These are phyloP conservation scores for Coemansia sp. DNA, from an alignment of 192 early-diverging fungal species.

Conservation along the genomic window DNA sequence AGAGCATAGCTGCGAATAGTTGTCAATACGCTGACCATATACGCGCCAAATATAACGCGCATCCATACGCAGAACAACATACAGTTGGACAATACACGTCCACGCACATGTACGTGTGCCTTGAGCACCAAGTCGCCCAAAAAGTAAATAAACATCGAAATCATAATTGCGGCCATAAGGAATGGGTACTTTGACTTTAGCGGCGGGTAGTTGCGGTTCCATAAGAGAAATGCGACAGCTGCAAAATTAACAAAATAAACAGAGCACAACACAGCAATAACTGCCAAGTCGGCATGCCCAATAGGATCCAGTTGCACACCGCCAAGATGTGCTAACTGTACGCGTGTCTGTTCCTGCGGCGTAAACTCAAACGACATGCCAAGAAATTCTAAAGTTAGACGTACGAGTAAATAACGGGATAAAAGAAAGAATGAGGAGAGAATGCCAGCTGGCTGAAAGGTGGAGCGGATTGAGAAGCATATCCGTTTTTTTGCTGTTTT, in stretches of 20 bases:
- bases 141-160: conserved; percentile 46
- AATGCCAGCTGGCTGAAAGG: no score
- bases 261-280: conserved; percentile 22
- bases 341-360: conserved; percentile 17
- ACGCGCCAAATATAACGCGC: conserved; percentile 34
- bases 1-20: conserved; percentile 46
- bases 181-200: conserved; percentile 54
- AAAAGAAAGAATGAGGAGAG: no score
- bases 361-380: conserved; percentile 42
- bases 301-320: conserved; percentile 42
- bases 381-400: no score
- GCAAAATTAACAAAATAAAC: conserved; percentile 36
- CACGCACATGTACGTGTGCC: conserved; percentile 40
- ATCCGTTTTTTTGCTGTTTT: no score
- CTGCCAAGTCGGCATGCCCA: conserved; percentile 32
- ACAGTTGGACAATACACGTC: conserved; percentile 28
- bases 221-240: conserved; percentile 30
- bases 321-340: conserved; percentile 20
- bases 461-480: no score
- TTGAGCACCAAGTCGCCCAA: conserved; percentile 51
- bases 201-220: conserved; percentile 51
- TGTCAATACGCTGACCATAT: conserved; percentile 38
- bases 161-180: conserved; percentile 39
- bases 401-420: no score
- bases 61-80: conserved; percentile 51